Conservation (phyloP, 768 basidiomycete species). For the Mycena belliarum region DNA sequence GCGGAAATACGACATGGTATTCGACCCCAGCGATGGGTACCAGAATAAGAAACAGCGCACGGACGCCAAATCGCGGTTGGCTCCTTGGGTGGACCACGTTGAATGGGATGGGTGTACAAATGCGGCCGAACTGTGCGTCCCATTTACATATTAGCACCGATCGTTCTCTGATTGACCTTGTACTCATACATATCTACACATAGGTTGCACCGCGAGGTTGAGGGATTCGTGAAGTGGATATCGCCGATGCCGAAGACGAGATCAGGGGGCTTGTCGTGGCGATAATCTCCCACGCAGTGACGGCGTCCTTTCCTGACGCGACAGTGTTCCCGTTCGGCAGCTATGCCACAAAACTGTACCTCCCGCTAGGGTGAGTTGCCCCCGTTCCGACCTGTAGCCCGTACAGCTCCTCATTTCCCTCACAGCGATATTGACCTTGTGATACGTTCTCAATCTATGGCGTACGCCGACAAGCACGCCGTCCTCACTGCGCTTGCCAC, state of each 20-base stretch:
- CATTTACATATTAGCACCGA: not conserved
- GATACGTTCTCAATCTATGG: slow-evolving; percentile 77
- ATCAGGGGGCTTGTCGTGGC: slow-evolving; percentile 72
- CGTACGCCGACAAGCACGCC: slow-evolving; percentile 62
- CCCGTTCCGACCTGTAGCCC: not conserved
- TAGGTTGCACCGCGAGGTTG: slow-evolving; percentile 86
- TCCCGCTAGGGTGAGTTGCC: slow-evolving; percentile 84
- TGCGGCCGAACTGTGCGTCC: slow-evolving; percentile 80
- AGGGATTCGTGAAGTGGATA: slow-evolving; percentile 84
- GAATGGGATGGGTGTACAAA: slow-evolving; percentile 76
- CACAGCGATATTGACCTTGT: slow-evolving; percentile 94
- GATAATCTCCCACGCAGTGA: slow-evolving; percentile 67
- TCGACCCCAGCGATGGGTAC: slow-evolving; percentile 51
- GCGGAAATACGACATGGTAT: slow-evolving; percentile 45
- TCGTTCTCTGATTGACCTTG: no score
- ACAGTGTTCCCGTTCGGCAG: slow-evolving; percentile 87
- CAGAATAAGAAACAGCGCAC: slow-evolving; percentile 54
- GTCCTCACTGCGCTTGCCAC: slow-evolving; percentile 80
- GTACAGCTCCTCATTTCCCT: slow-evolving; percentile 16
- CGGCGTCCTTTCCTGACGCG: slow-evolving; percentile 71
- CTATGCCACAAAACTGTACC: slow-evolving; percentile 90
- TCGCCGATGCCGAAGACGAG: slow-evolving; percentile 86
- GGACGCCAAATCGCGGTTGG: slow-evolving; percentile 53
- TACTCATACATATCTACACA: no score
- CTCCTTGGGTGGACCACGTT: slow-evolving; percentile 71